phyloP scores from a whole-genome alignment of 495 filamentous ascomycete species.

The Aspergillus ostianus region DNA sequence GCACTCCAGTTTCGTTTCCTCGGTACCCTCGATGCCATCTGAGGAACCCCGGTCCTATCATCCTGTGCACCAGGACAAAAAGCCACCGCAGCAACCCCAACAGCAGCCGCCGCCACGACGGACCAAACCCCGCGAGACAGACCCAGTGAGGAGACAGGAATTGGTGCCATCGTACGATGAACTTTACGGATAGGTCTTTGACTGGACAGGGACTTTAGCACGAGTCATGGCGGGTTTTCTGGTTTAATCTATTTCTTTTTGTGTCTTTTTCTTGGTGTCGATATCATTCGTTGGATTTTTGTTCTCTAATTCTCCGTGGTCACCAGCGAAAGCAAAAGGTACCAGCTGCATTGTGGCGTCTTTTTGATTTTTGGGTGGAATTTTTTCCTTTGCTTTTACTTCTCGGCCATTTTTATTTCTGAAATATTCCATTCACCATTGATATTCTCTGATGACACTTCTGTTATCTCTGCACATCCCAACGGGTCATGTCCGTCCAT shows the following conservation, averaged over 20 bases:
- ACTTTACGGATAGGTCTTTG: slow-evolving; percentile 35
- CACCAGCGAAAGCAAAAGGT: slow-evolving; percentile 11
- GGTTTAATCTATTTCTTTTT: background rate
- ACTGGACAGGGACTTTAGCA: background rate
- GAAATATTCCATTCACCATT: background rate
- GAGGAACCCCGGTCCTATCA: slow-evolving; percentile 30
- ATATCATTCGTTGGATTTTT: slow-evolving; percentile 3
- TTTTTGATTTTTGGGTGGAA: slow-evolving; percentile 1
- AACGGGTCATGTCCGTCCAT: background rate
- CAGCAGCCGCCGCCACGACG: slow-evolving; percentile 14
- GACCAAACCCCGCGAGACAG: slow-evolving; percentile 24
- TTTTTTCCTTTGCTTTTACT: slow-evolving; percentile 1
- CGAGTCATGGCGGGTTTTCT: background rate
- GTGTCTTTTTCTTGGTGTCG: background rate
- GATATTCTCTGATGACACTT: slow-evolving; percentile 1
- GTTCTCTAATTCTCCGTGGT: slow-evolving; percentile 5
- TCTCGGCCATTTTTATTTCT: background rate
- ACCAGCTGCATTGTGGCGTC: slow-evolving; percentile 16
- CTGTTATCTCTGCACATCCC: background rate
- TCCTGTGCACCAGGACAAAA: slow-evolving; percentile 27
- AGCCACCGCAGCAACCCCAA: background rate
- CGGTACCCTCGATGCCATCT: slow-evolving; percentile 29
- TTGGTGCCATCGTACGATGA: slow-evolving; percentile 48
- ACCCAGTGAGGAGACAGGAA: slow-evolving; percentile 23
- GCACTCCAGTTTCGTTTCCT: slow-evolving; percentile 41